Percentiles rank a stretch among this genome's conserved stretches.
phyloP scores from a whole-genome alignment of 1,284 basidiomycete species.

The Wolfiporia cocos region DNA sequence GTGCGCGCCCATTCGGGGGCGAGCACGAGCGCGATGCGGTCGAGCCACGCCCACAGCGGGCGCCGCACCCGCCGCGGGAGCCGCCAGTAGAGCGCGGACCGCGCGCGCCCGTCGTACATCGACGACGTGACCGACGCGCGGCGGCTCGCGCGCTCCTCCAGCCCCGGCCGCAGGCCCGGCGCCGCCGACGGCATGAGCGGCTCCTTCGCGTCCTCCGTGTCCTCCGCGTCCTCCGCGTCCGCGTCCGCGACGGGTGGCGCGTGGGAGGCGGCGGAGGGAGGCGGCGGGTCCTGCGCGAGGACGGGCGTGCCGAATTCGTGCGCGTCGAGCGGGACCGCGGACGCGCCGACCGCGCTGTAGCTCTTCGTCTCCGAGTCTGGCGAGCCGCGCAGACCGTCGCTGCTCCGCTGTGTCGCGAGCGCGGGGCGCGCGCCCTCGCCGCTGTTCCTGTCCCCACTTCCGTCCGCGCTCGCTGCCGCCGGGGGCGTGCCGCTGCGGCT shows the following conservation, averaged over 20 bases:
- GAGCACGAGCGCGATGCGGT: slow-evolving; percentile 73
- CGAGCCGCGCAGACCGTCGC: slow-evolving; percentile 11
- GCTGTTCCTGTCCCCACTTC: background rate
- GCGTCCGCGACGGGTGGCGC: background rate
- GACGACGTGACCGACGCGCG: slow-evolving; percentile 27
- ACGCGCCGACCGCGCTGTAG: slow-evolving; percentile 35
- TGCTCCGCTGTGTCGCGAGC: slow-evolving; percentile 12
- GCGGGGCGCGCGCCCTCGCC: slow-evolving; percentile 1
- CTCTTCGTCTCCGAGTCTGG: slow-evolving; percentile 23
- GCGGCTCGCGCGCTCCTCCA: slow-evolving; percentile 6
- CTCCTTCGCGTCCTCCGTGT: slow-evolving; percentile 2
- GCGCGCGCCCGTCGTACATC: slow-evolving; percentile 35
- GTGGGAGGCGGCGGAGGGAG: background rate
- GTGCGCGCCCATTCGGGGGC: slow-evolving; percentile 79
- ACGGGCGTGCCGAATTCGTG: slow-evolving; percentile 28
- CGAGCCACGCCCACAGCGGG: slow-evolving; percentile 62
- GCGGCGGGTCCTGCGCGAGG: background rate
- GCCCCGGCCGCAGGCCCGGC: slow-evolving; percentile 5
- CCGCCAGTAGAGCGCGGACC: slow-evolving; percentile 30
- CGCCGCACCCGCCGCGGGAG: slow-evolving; percentile 39
- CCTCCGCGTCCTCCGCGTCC: slow-evolving; percentile 1
- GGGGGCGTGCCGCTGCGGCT: background rate
- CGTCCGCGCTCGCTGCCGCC: slow-evolving; percentile 14
- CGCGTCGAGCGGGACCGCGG: slow-evolving; percentile 30
- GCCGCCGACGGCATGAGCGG: background rate